Conservation (phyloP, 1,139 yeast species). For the Taphrina flavorubra region DNA sequence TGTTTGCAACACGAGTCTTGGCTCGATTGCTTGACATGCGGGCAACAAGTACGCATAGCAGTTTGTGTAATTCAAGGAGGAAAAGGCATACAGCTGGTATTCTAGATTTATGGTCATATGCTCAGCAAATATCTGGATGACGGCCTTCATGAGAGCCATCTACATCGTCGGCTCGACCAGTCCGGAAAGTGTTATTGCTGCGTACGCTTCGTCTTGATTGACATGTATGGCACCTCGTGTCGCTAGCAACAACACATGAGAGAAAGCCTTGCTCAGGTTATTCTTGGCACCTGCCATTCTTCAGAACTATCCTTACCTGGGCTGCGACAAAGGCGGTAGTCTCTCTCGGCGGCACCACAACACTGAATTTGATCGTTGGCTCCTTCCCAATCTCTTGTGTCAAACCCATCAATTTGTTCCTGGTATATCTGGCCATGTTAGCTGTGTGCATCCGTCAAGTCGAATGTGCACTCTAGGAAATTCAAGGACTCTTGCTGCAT, state of each 20-base stretch:
- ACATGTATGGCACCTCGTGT: constrained; percentile 42
- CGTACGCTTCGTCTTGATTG: constrained; percentile 34
- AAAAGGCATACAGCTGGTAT: no score
- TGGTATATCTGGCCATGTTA: constrained; percentile 3
- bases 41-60: no score
- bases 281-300: not conserved
- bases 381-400: not conserved
- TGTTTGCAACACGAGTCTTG: no score
- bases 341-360: constrained; percentile 37
- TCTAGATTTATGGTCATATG: not conserved
- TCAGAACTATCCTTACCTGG: constrained; percentile 2
- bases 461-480: constrained; percentile 17
- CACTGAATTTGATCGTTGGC: constrained; percentile 29
- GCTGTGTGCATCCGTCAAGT: not conserved
- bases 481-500: constrained; percentile 32
- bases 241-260: constrained; percentile 44
- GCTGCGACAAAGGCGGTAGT: constrained; percentile 43
- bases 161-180: not conserved
- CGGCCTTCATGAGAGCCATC: not conserved
- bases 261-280: constrained; percentile 33
- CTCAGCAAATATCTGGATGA: not conserved
- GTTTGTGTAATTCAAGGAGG: no score
- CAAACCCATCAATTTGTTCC: not conserved
- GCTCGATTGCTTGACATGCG: no score
- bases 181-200: constrained; percentile 19